phyloP scores from a whole-genome alignment of 768 basidiomycete species.

The Rhodosporidiobolus odoratus region DNA sequence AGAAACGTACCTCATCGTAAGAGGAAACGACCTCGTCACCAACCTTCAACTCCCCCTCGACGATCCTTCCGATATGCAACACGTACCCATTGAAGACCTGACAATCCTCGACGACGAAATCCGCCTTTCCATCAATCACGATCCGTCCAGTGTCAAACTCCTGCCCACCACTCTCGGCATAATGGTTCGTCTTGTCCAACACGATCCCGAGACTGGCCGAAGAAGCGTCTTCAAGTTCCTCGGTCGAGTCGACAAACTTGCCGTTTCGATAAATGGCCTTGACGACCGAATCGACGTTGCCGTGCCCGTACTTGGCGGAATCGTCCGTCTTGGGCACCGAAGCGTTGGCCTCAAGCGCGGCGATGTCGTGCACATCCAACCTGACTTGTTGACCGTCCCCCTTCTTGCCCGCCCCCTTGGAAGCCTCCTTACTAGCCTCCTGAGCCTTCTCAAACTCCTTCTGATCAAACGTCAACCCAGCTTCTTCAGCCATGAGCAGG shows the following conservation, averaged over 20 bases:
- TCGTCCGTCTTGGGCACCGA: slow-evolving; percentile 87
- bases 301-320: slow-evolving; percentile 73
- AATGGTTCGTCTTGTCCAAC: slow-evolving; percentile 89
- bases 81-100: slow-evolving; percentile 95
- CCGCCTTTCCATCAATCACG: slow-evolving; percentile 79
- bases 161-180: slow-evolving; percentile 95
- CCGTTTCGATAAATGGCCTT: slow-evolving; percentile 81
- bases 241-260: slow-evolving; percentile 54
- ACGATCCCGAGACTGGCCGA: slow-evolving; percentile 69
- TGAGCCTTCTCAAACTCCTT: slow-evolving; percentile 84
- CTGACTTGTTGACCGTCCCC: slow-evolving; percentile 64
- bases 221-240: slow-evolving; percentile 45
- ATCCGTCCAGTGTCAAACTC: slow-evolving; percentile 95
- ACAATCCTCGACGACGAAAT: slow-evolving; percentile 89
- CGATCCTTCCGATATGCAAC: slow-evolving; percentile 80
- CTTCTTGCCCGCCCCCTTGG: slow-evolving; percentile 74
- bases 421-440: slow-evolving; percentile 74
- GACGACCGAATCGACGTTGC: slow-evolving; percentile 68
- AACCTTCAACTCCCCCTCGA: slow-evolving; percentile 75
- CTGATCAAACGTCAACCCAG: slow-evolving; percentile 75
- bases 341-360: slow-evolving; percentile 69
- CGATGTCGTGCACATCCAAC: slow-evolving; percentile 92
- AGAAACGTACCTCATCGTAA: slow-evolving; percentile 73
- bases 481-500: slow-evolving; percentile 92
- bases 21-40: slow-evolving; percentile 78